A percentile compares a stretch with the other conserved stretches of the same genome.
Evolutionary conservation across 768 basidiomycete species (phyloP).

Genomic region (Kwoniella bestiolae): DNA sequence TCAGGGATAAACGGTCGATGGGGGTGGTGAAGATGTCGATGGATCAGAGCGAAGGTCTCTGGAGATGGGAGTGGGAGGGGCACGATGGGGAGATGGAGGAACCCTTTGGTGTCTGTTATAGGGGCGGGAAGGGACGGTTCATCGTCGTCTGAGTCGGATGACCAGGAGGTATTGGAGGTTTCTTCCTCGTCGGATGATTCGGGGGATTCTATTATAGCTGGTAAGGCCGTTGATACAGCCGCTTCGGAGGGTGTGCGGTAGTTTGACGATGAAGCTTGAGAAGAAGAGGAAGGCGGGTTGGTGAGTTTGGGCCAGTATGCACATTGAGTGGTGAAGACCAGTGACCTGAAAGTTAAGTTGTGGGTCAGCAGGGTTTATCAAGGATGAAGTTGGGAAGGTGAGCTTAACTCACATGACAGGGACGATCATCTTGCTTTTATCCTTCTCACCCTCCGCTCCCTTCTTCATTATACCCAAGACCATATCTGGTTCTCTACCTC

Average conservation of each 20-base stretch:
- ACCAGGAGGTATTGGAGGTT: slow-evolving; percentile 8
- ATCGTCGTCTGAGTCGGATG: slow-evolving; percentile 11
- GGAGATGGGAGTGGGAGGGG: slow-evolving; percentile 24
- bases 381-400: not conserved
- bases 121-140: slow-evolving; percentile 5
- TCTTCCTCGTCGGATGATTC: not conserved
- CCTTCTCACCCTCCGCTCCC: slow-evolving; percentile 9
- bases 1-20: slow-evolving; percentile 11
- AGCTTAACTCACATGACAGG: slow-evolving; percentile 15
- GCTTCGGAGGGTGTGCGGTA: slow-evolving; percentile 5
- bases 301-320: slow-evolving; percentile 24
- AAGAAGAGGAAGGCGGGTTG: not conserved
- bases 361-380: not conserved
- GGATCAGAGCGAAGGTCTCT: slow-evolving; percentile 24
- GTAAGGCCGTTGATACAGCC: slow-evolving; percentile 3
- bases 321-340: slow-evolving; percentile 32
- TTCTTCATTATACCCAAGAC: slow-evolving; percentile 21
- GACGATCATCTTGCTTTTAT: slow-evolving; percentile 5
- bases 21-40: slow-evolving; percentile 21
- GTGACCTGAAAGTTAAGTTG: not conserved
- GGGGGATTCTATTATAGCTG: slow-evolving; percentile 4
- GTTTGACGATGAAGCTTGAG: not conserved
- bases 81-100: slow-evolving; percentile 18
- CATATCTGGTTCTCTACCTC: slow-evolving; percentile 28
- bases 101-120: slow-evolving; percentile 6